Conservation (phyloP, 805 yeast species). For the Teunomyces panamensis region DNA sequence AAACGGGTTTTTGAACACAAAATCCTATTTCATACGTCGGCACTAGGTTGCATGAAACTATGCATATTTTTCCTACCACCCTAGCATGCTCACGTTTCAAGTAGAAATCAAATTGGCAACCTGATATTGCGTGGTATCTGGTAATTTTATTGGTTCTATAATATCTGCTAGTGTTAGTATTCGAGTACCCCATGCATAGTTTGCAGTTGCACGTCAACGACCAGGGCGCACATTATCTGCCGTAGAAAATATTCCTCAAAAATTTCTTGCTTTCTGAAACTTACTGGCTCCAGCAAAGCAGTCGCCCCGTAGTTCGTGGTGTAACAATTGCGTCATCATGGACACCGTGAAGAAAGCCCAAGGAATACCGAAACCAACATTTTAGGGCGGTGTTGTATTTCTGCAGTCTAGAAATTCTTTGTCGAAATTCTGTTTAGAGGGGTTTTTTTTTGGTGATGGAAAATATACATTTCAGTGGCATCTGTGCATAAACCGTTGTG, state of each 20-base stretch:
- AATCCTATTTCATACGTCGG: slow-evolving; percentile 1
- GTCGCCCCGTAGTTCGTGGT: not conserved
- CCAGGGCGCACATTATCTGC: not conserved
- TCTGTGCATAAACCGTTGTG: not conserved
- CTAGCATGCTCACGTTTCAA: not conserved
- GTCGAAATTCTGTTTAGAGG: not conserved
- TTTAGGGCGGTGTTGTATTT: slow-evolving; percentile 1
- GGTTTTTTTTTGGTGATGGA: not conserved
- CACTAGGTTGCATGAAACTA: slow-evolving; percentile 1
- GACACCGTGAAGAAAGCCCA: not conserved
- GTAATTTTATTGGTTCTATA: not conserved
- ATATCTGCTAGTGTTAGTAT: not conserved
- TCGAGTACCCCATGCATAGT: not conserved
- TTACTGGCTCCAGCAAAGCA: not conserved
- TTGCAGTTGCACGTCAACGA: not conserved
- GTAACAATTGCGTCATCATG: not conserved
- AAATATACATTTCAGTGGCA: not conserved
- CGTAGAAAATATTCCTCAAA: not conserved
- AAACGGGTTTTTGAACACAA: not conserved
- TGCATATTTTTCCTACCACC: not conserved
- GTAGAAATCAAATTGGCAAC: not conserved
- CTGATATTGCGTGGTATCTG: not conserved
- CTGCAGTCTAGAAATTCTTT: not conserved
- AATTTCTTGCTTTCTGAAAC: not conserved
- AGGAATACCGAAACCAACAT: not conserved